Percentiles rank a stretch among this genome's conserved stretches.
These are phyloP conservation scores for Retiboletus flavoniger DNA, from an alignment of 1,284 basidiomycete species.

Conservation along the genomic window DNA sequence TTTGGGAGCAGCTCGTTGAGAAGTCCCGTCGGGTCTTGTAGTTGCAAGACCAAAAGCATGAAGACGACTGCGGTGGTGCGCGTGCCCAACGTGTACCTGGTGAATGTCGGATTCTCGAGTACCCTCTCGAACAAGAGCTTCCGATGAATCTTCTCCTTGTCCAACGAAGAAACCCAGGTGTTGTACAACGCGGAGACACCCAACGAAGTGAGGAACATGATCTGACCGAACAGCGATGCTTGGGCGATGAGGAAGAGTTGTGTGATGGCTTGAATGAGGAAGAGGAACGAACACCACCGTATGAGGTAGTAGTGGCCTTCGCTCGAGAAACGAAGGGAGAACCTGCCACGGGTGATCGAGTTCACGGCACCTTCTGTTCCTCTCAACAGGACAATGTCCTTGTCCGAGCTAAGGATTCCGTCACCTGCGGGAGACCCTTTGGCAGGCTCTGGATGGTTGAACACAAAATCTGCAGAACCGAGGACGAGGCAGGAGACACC, in stretches of 20 bases:
- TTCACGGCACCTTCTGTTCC: slow-evolving; percentile 11
- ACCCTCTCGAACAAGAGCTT: slow-evolving; percentile 11
- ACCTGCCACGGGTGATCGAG: slow-evolving; percentile 23
- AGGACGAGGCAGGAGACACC: slow-evolving; percentile 29
- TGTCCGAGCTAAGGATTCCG: slow-evolving; percentile 21
- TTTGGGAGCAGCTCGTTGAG: slow-evolving; percentile 15
- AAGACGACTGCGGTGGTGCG: slow-evolving; percentile 20
- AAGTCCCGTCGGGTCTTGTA: neutral
- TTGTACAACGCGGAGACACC: slow-evolving; percentile 12
- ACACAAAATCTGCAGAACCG: slow-evolving; percentile 26
- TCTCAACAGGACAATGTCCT: slow-evolving; percentile 11
- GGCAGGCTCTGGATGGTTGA: slow-evolving; percentile 24
- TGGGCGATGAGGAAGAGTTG: slow-evolving; percentile 13
- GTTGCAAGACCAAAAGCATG: neutral
- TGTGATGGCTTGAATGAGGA: slow-evolving; percentile 22
- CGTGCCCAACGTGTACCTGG: slow-evolving; percentile 20
- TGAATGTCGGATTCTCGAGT: slow-evolving; percentile 4
- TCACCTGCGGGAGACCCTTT: slow-evolving; percentile 26
- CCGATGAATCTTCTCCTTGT: slow-evolving; percentile 20
- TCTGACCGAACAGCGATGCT: slow-evolving; percentile 4
- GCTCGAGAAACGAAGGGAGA: slow-evolving; percentile 27
- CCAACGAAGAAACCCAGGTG: slow-evolving; percentile 17
- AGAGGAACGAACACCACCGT: slow-evolving; percentile 22
- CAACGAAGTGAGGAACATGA: neutral
- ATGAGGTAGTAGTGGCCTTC: slow-evolving; percentile 19